phyloP scores from a whole-genome alignment of 768 basidiomycete species.

The Psilocybe sp. region DNA sequence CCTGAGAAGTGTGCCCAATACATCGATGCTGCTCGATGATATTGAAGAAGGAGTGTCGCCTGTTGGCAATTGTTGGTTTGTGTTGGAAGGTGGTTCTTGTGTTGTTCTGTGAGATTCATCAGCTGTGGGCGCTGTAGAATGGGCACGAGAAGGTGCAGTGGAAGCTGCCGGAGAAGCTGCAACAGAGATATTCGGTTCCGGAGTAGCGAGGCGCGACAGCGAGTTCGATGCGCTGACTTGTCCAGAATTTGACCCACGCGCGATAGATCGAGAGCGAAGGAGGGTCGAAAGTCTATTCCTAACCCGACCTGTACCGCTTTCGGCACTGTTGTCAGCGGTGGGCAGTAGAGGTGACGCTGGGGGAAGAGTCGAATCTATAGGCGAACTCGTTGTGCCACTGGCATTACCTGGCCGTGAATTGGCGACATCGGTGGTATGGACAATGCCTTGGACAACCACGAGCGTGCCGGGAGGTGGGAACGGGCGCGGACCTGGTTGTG shows the following conservation, averaged over 20 bases:
- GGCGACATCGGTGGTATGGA: constrained; percentile 71
- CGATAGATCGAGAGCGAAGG: background rate
- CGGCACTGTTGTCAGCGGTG: too few relatives aligned
- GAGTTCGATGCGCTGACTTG: too few relatives aligned
- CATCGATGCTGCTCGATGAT: constrained; percentile 77
- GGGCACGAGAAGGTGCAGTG: background rate
- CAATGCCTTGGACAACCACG: constrained; percentile 81
- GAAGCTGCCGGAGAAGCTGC: background rate
- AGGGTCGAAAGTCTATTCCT: constrained; percentile 12
- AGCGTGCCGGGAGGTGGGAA: constrained; percentile 77
- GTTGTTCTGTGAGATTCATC: constrained; percentile 3
- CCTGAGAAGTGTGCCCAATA: constrained; percentile 82
- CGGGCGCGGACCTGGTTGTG: constrained; percentile 32
- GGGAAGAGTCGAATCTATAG: background rate
- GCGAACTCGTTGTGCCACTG: background rate
- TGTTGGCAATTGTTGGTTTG: background rate
- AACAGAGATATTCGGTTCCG: background rate
- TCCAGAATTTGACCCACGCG: constrained; percentile 17
- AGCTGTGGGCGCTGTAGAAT: background rate
- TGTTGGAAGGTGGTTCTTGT: background rate
- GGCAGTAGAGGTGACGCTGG: background rate
- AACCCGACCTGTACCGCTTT: background rate
- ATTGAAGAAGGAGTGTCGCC: constrained; percentile 31
- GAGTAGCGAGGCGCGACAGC: too few relatives aligned
- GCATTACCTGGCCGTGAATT: constrained; percentile 18